Evolutionary conservation across 2,329 filamentous ascomycete species (phyloP).

Genomic region (Exophiala oligosperma): DNA sequence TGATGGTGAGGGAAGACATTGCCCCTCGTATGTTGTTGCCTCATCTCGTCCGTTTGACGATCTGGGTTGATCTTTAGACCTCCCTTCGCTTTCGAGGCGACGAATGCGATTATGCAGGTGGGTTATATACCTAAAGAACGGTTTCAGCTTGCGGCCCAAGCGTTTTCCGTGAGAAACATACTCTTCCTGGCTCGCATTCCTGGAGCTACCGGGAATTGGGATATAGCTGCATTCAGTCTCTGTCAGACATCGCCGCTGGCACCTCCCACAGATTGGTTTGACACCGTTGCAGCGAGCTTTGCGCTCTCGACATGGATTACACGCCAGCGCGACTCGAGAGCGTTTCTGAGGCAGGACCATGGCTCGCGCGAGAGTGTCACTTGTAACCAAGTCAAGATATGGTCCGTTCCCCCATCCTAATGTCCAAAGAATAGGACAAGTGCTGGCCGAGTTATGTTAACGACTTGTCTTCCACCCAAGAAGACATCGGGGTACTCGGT

Average conservation of each 20-base stretch:
- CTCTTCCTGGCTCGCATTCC: conserved; percentile 2
- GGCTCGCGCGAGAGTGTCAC: too few relatives aligned
- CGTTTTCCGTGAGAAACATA: background rate
- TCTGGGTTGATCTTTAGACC: too few relatives aligned
- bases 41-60: too few relatives aligned
- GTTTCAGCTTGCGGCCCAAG: background rate
- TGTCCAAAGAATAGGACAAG: too few relatives aligned
- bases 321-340: background rate
- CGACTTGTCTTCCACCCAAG: too few relatives aligned
- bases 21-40: too few relatives aligned
- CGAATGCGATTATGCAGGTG: conserved; percentile 2
- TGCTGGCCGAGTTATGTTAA: too few relatives aligned
- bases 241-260: background rate
- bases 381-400: too few relatives aligned
- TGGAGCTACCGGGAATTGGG: background rate
- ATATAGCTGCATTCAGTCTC: background rate
- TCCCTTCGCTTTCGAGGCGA: background rate
- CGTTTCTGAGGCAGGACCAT: too few relatives aligned
- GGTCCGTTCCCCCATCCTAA: too few relatives aligned
- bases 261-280: conserved; percentile 5
- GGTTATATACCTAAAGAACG: background rate
- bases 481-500: too few relatives aligned
- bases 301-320: background rate
- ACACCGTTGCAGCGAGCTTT: conserved; percentile 1
- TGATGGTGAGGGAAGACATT: too few relatives aligned